Evolutionary conservation across 805 yeast genomes (phyloP), one percentile per base, ranked within the genome.

Genomic region (Wickerhamiella sergipiensis): DNA sequence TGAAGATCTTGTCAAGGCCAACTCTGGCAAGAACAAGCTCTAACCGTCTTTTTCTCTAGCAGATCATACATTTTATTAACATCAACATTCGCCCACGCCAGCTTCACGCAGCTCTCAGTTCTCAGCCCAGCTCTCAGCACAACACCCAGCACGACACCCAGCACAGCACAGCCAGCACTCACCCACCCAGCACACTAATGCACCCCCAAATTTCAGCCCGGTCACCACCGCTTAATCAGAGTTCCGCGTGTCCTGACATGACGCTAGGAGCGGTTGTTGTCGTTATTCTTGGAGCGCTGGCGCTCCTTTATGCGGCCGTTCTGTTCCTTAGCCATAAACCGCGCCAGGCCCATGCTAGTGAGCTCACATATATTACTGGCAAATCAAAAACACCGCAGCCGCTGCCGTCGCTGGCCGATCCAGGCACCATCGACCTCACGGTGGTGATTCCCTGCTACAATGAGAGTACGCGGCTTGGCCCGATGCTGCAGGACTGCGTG

Each of bases 371-470:
- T 21, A 21, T 40, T 8, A 40, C 43, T 13, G 24, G 24, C 5
- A 36, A 36, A 17, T 36, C 40, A 15, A 36, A 36, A 17, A 36
- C 64, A 26, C 59, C 67, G 57, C 67, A 77, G 55, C 52, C 63
- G 21, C 56, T 68, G 57, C 61, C 55, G 7, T 18, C 44, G 31
- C 40, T 67, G 61, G 60, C 50, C 56, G 57, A 50, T 57, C 61
- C 49, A 66, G 62, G 48, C 47, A 54, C 52, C 58, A 71, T 84
- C 22, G 75, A 75, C 31, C 59, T 90, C 43, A 79, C 92, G 23
- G 81, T 92, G 23, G 88, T 92, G 6, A 78, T 92, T 6, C 98
- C 98, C n/a, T 87, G 96, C 64, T 92, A 77, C 62, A 92, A 92
- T 62, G 98, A 92, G 66, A 80, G 83, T 1, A 65, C 70, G 13